Percentiles rank a stretch among this genome's conserved stretches.
These are phyloP conservation scores for Mallotus repandus DNA, from an alignment of 441 rosid genomes.

Conservation along the genomic window DNA sequence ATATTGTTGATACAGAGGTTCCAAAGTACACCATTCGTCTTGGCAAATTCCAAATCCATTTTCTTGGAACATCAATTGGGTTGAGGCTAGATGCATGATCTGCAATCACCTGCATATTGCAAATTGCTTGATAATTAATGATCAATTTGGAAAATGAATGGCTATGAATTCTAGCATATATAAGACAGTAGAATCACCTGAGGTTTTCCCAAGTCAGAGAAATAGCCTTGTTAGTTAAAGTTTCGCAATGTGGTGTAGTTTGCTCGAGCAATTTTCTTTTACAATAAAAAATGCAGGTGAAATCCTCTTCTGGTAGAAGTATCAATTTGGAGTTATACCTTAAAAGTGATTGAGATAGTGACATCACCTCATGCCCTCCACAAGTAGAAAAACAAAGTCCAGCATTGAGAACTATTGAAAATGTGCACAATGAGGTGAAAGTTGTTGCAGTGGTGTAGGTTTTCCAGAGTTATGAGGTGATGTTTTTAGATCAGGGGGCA, in stretches of 20 bases:
- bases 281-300: too few relatives aligned
- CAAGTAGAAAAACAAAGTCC: background rate
- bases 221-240: background rate
- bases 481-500: background rate
- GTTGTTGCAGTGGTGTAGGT: background rate
- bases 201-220: background rate
- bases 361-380: background rate
- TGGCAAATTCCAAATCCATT: conserved; percentile 79
- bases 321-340: background rate
- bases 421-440: background rate
- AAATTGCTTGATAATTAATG: conserved; percentile 20
- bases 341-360: background rate
- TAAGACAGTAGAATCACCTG: background rate
- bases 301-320: background rate
- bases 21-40: conserved; percentile 90
- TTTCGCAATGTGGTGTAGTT: background rate
- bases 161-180: conserved; percentile 9
- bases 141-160: conserved; percentile 11
- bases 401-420: background rate
- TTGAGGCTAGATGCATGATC: conserved; percentile 81
- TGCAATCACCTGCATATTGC: conserved; percentile 75
- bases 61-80: conserved; percentile 82
- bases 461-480: background rate
- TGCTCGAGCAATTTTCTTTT: background rate
- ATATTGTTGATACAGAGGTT: conserved; percentile 86